Conservation (phyloP, 1,284 basidiomycete genomes). For the Cystobasidium sp. region DNA sequence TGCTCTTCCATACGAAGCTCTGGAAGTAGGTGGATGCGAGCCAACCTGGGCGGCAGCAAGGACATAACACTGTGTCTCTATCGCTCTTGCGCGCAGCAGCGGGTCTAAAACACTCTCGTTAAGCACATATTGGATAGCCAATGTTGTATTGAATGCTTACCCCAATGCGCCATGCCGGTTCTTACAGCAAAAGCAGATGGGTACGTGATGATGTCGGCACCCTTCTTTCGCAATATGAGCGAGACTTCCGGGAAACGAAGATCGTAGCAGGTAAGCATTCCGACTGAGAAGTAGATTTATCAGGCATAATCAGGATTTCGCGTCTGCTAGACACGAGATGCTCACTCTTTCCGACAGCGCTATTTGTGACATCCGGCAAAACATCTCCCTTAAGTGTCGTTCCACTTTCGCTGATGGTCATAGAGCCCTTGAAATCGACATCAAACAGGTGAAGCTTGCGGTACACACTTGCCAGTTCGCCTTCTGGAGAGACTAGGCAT, state of each 20-base stretch:
- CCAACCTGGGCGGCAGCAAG: conserved; percentile 58
- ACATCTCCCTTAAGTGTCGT: conserved; percentile 57
- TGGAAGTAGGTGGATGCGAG: conserved; percentile 45
- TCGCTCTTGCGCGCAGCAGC: conserved; percentile 57
- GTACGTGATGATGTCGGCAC: conserved; percentile 61
- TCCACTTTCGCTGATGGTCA: conserved; percentile 54
- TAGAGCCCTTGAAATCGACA: conserved; percentile 58
- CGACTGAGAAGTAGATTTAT: not conserved
- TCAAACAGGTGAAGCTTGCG: conserved; percentile 62
- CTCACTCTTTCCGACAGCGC: conserved; percentile 57
- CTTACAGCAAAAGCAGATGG: conserved; percentile 62
- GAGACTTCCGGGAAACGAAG: conserved; percentile 62
- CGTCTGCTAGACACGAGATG: conserved; percentile 37
- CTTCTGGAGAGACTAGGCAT: conserved; percentile 59
- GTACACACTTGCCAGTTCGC: conserved; percentile 52
- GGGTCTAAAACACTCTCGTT: conserved; percentile 51
- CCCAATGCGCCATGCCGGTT: conserved; percentile 57
- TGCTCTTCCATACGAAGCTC: conserved; percentile 48
- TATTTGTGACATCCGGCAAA: conserved; percentile 55
- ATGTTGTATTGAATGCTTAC: conserved; percentile 37
- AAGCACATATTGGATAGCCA: conserved; percentile 54
- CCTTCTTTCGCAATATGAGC: conserved; percentile 57
- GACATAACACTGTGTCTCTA: conserved; percentile 59
- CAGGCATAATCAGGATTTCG: not conserved
- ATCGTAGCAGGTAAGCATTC: conserved; percentile 64